Conservation (phyloP, 306 rosid genomes). For the Alnus rubra region DNA sequence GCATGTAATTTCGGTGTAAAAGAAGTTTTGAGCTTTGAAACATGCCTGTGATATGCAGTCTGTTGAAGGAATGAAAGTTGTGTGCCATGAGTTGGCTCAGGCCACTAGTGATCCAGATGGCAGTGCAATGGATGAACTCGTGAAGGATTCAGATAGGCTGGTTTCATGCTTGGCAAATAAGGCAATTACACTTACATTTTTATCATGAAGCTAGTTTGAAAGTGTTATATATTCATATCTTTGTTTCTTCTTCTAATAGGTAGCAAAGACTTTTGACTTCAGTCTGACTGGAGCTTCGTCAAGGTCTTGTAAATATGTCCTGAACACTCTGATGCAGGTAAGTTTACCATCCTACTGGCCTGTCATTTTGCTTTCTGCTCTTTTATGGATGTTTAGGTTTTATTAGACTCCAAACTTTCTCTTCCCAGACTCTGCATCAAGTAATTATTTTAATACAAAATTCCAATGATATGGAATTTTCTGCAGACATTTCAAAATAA, state of each 20-base stretch:
- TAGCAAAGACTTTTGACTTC: constrained; percentile 96
- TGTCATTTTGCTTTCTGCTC: constrained; percentile 14
- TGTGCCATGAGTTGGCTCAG: constrained; percentile 96
- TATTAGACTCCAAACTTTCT: not conserved
- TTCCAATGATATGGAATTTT: constrained; percentile 13
- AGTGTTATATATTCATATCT: not conserved
- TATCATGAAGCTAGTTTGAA: not conserved
- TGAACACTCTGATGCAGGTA: constrained; percentile 99
- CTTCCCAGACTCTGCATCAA: not conserved
- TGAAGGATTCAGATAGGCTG: constrained; percentile 86
- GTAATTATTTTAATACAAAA: constrained; percentile 8
- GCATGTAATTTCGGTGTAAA: not conserved
- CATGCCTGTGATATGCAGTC: constrained; percentile 59
- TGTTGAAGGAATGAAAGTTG: constrained; percentile 98
- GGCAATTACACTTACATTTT: constrained; percentile 41
- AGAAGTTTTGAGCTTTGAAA: constrained; percentile 23
- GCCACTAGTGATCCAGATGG: constrained; percentile 90
- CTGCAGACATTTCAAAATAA: constrained; percentile 92
- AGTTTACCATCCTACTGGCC: constrained; percentile 2
- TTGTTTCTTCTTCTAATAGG: constrained; percentile 43
- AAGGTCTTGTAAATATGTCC: constrained; percentile 97
- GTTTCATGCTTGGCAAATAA: constrained; percentile 92
- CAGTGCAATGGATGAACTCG: constrained; percentile 82
- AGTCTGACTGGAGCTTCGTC: constrained; percentile 95
- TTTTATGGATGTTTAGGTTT: constrained; percentile 7